Base-by-base conservation (phyloP, 202 grass and related monocot genomes). In the Sporobolus alterniflorus region DNA sequence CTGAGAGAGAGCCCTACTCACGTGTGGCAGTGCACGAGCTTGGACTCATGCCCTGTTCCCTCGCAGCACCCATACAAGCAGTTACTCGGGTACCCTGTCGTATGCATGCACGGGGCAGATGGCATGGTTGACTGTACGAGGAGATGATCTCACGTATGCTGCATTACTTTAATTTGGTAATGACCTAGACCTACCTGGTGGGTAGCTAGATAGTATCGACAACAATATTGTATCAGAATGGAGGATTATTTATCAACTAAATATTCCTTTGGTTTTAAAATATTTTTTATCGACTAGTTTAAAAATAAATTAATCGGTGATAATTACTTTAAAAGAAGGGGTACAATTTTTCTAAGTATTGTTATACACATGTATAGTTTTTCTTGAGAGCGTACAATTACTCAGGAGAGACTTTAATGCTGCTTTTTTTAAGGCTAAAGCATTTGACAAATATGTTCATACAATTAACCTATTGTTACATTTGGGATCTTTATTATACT, bases 21-120 rank as follows among this genome's bases (percentile, higher is more conserved):
- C 83, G 90, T 92, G 87, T 84, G 83, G 87, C 83, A 89, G 79
- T 87, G 79, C 86, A 83, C 79, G 84, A 84, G 86, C 56, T 67
- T 87, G 86, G 90, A 89, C 86, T 70, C 83, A 83, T 73, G 82
- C 30, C 63, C 79, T 81, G 79, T 79, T 85, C 32, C 22, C 48
- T 86, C 9, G 64, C 80, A 32, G 26, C 82, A 73, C 77, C 69
- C 66, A 86, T 82, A 57, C 51, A 16, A 60, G 41, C 74, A 64
- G 75, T 64, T 48, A 32, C 43, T 48, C 16, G 29, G 74, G 41
- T 21, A 9, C 41, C 73, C 64, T 30, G 78, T 60, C 78, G 40
- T 55, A 48, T 63, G 67, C 67, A 62, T 81, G 52, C 76, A 75
- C 54, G 70, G 54, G 30, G 65, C 57, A 46, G 74, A 70, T 39